Evolutionary conservation across 768 basidiomycete species (phyloP).

Genomic region (Boletus bicolor): DNA sequence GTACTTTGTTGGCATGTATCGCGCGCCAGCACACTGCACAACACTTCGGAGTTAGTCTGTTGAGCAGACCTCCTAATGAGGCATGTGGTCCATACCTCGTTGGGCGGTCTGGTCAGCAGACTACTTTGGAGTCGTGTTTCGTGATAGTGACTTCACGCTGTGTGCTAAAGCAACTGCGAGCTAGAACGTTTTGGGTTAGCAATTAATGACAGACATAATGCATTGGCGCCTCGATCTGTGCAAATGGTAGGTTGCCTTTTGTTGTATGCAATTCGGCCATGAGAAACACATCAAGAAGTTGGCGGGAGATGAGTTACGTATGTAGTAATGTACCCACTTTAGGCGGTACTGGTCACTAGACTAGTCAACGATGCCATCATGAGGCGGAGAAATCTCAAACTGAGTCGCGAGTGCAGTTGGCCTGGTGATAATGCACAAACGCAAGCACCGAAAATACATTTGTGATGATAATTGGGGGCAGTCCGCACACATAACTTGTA

Average conservation of each 20-base stretch:
- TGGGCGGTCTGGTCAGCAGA: too few relatives aligned
- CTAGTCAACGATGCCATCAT: neutral
- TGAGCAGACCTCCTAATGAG: too few relatives aligned
- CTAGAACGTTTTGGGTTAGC: neutral
- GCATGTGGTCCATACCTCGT: too few relatives aligned
- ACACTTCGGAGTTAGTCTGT: neutral
- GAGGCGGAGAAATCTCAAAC: too few relatives aligned
- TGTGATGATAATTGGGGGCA: constrained; percentile 12
- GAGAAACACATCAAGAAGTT: neutral
- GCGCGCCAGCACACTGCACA: neutral
- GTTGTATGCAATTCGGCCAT: neutral
- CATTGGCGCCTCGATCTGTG: neutral
- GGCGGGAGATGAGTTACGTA: neutral
- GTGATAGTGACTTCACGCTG: neutral
- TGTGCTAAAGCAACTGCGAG: neutral
- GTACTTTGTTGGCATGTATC: too few relatives aligned
- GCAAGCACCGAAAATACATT: constrained; percentile 19
- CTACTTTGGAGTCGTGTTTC: neutral
- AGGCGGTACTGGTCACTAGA: neutral
- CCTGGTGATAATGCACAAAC: constrained; percentile 21
- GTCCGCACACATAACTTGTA: neutral
- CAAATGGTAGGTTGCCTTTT: neutral
- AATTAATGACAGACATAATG: neutral
- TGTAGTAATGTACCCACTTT: neutral
- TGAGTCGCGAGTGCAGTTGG: neutral